These are phyloP conservation scores for Protea cynaroides DNA, from an alignment of 164 flowering plant species.

Conservation along the genomic window DNA sequence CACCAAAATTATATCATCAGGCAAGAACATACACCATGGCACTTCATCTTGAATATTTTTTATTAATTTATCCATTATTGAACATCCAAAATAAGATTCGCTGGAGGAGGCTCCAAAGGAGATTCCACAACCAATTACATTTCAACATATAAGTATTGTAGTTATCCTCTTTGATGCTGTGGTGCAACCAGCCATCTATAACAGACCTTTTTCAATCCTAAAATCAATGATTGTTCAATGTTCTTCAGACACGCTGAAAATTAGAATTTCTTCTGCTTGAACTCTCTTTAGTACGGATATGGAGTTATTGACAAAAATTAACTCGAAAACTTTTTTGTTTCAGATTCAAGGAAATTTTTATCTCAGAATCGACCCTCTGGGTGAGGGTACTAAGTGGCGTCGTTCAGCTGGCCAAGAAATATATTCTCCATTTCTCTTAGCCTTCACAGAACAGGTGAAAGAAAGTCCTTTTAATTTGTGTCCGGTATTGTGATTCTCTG, in stretches of 20 bases:
- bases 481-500: neutral
- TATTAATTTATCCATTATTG: no score
- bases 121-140: no score
- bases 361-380: constrained; percentile 65
- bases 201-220: no score
- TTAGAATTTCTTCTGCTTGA: neutral
- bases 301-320: neutral
- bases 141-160: no score
- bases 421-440: constrained; percentile 93
- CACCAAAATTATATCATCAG: no score
- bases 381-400: constrained; percentile 99
- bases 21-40: no score
- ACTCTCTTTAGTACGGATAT: neutral
- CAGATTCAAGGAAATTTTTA: constrained; percentile 86
- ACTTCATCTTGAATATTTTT: no score
- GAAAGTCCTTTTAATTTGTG: neutral
- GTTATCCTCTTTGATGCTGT: no score
- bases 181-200: no score
- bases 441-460: constrained; percentile 76
- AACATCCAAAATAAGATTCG: no score
- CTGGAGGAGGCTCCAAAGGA: no score
- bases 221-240: no score
- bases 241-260: neutral
- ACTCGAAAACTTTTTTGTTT: constrained; percentile 3
- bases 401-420: constrained; percentile 86